Evolutionary conservation across 192 early-diverging fungal genomes (phyloP).

Genomic region (Geranomyces michiganensis): DNA sequence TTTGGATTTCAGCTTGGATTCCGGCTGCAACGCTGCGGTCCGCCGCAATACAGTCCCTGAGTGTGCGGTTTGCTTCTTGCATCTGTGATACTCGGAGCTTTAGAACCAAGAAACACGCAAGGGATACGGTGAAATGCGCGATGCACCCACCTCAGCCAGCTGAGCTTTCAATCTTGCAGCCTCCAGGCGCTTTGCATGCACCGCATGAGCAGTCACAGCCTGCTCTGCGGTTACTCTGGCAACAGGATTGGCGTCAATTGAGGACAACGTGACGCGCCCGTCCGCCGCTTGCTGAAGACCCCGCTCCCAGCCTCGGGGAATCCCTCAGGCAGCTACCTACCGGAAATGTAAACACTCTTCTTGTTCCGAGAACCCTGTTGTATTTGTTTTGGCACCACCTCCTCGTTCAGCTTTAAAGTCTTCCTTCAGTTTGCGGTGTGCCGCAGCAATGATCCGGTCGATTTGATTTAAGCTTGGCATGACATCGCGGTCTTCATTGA

Average conservation of each 20-base stretch:
- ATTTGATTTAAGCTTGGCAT: constrained; percentile 17
- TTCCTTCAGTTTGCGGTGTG: constrained; percentile 5
- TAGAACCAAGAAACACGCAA: too few species aligned
- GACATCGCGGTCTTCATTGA: constrained; percentile 21
- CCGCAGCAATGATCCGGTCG: constrained; percentile 20
- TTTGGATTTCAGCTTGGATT: background rate
- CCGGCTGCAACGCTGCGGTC: background rate
- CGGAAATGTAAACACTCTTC: constrained; percentile 19
- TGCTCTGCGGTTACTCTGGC: constrained; percentile 20
- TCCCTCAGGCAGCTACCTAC: too few species aligned
- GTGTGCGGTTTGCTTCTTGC: background rate
- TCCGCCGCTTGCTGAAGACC: too few species aligned
- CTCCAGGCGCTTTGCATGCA: constrained; percentile 25
- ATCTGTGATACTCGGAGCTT: background rate
- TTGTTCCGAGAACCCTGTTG: background rate
- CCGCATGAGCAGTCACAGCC: constrained; percentile 17
- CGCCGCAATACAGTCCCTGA: background rate
- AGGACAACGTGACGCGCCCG: background rate
- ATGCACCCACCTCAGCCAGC: constrained; percentile 7
- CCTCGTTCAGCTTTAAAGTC: background rate
- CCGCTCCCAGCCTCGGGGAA: too few species aligned
- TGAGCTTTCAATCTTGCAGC: constrained; percentile 7
- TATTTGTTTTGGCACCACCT: background rate
- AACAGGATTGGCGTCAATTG: background rate
- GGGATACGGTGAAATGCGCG: too few species aligned